These are phyloP conservation scores for Verruconis gallopava DNA, from an alignment of 2,329 filamentous ascomycete genomes.

Conservation along the genomic window DNA sequence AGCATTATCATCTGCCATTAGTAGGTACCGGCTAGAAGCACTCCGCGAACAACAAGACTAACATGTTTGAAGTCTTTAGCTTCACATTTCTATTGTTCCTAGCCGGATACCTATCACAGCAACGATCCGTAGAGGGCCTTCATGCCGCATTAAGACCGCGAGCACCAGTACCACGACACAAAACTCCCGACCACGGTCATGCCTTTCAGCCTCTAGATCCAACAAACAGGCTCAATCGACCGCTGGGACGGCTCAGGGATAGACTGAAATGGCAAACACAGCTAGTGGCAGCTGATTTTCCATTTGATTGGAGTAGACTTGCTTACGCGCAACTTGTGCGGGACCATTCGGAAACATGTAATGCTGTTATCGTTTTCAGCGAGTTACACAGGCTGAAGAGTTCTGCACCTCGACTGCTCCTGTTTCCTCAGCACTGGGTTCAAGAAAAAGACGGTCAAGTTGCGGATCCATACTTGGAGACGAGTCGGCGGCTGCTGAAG, in stretches of 20 bases:
- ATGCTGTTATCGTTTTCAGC: conserved; percentile 35
- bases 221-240: conserved; percentile 3
- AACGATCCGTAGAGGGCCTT: conserved; percentile 67
- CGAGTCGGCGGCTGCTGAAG: conserved; percentile 30
- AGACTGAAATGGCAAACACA: conserved; percentile 7
- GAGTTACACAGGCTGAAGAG: conserved; percentile 33
- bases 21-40: conserved; percentile 31
- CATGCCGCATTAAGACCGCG: conserved; percentile 38
- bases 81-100: conserved; percentile 78
- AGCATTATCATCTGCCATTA: conserved; percentile 48
- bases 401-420: conserved; percentile 30
- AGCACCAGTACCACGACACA: conserved; percentile 7
- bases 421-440: conserved; percentile 31
- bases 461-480: conserved; percentile 30
- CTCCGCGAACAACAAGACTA: background rate
- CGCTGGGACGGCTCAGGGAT: conserved; percentile 6
- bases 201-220: background rate
- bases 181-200: conserved; percentile 3
- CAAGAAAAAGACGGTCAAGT: conserved; percentile 22
- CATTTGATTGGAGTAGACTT: conserved; percentile 32
- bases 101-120: conserved; percentile 76
- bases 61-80: conserved; percentile 37
- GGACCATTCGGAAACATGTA: conserved; percentile 34
- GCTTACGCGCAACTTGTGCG: conserved; percentile 36
- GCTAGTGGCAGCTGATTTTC: background rate